Evolutionary conservation across 768 basidiomycete species (phyloP).

Genomic region (Tulasnella sp.): DNA sequence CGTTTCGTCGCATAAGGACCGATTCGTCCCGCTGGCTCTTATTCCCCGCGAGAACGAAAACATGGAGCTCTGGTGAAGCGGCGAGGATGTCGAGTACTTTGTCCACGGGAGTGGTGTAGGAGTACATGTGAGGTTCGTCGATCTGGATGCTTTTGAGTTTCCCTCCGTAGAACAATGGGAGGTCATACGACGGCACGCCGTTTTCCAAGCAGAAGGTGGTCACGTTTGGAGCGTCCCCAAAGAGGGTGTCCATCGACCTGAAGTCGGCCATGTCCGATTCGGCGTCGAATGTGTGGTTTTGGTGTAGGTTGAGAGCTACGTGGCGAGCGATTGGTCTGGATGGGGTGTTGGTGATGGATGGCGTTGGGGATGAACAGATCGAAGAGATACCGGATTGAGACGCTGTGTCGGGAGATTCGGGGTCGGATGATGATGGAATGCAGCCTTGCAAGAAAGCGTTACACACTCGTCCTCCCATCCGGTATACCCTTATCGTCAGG

Average conservation of each 20-base stretch:
- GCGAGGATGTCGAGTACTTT: conserved; percentile 24
- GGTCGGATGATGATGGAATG: neutral
- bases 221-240: conserved; percentile 22
- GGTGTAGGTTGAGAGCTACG: conserved; percentile 24
- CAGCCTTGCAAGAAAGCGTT: conserved; percentile 20
- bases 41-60: conserved; percentile 25
- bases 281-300: conserved; percentile 4
- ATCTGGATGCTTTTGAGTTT: conserved; percentile 26
- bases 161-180: conserved; percentile 17
- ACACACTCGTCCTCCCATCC: conserved; percentile 13
- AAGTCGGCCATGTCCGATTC: conserved; percentile 23
- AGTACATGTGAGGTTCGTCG: conserved; percentile 25
- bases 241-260: conserved; percentile 3
- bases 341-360: neutral
- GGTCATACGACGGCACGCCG: conserved; percentile 24
- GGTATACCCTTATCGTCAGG: conserved; percentile 11
- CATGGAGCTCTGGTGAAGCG: conserved; percentile 19
- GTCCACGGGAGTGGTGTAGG: conserved; percentile 22
- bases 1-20: neutral
- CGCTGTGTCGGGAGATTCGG: conserved; percentile 15
- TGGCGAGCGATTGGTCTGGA: conserved; percentile 18
- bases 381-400: neutral
- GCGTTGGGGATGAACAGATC: conserved; percentile 7
- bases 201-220: conserved; percentile 26
- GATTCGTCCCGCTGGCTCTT: conserved; percentile 13